Evolutionary conservation across 305 asterid genomes (phyloP).

Genomic region (Ilex paraguariensis): DNA sequence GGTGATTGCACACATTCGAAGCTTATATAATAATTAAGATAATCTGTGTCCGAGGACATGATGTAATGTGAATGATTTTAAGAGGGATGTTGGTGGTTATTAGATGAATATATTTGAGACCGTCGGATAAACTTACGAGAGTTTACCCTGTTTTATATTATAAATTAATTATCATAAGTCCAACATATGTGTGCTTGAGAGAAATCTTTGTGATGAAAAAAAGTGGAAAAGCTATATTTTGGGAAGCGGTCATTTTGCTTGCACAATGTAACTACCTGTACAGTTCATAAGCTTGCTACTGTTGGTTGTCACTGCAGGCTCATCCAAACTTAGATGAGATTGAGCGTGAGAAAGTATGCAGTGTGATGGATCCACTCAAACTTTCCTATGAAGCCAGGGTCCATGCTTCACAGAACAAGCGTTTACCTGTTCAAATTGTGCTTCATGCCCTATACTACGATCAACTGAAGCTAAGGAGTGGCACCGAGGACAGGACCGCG

Average conservation of each 20-base stretch:
- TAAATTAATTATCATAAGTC: too few species aligned
- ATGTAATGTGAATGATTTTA: too few species aligned
- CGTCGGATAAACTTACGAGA: too few species aligned
- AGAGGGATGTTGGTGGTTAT: too few species aligned
- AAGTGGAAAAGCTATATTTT: too few species aligned
- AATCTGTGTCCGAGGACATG: too few species aligned
- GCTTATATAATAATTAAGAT: too few species aligned
- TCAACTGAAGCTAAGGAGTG: conserved; percentile 74
- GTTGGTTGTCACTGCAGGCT: conserved; percentile 38
- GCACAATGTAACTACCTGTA: too few species aligned
- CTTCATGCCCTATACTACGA: conserved; percentile 89
- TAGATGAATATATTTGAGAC: too few species aligned
- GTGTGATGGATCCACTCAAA: conserved; percentile 87
- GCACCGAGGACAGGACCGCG: conserved; percentile 32
- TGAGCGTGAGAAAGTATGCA: conserved; percentile 87
- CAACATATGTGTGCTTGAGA: neutral
- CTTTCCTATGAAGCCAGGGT: conserved; percentile 86
- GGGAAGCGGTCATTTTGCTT: neutral
- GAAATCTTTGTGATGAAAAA: neutral
- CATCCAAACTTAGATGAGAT: conserved; percentile 87
- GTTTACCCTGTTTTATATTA: too few species aligned
- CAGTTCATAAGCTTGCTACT: too few species aligned
- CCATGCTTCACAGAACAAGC: conserved; percentile 94
- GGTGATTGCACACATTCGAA: too few species aligned
- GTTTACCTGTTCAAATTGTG: conserved; percentile 83